Evolutionary conservation across 2,329 filamentous ascomycete species (phyloP).

Genomic region (Pestalotiopsis sp.): DNA sequence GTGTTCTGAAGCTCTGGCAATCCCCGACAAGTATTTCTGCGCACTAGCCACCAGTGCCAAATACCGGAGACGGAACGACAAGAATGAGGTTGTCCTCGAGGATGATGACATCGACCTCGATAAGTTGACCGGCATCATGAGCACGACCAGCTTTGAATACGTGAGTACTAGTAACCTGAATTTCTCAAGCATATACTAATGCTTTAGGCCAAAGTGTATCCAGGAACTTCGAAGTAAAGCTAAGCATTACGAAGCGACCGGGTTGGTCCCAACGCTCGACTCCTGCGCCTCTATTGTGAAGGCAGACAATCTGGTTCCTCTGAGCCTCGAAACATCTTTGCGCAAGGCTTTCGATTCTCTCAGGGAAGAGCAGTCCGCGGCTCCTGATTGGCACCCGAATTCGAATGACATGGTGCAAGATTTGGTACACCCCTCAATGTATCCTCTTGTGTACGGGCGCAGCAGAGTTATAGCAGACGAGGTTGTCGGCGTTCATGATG

Average conservation of each 20-base stretch:
- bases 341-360: conserved; percentile 40
- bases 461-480: conserved; percentile 37
- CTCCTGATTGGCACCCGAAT: conserved; percentile 58
- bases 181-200: background rate
- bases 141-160: conserved; percentile 23
- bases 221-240: conserved; percentile 54
- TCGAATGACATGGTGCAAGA: conserved; percentile 56
- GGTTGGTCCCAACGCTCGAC: conserved; percentile 47
- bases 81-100: background rate
- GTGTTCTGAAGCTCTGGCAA: conserved; percentile 29
- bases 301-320: conserved; percentile 47
- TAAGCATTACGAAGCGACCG: conserved; percentile 38
- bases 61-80: background rate
- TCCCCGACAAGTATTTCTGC: conserved; percentile 20
- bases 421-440: conserved; percentile 62
- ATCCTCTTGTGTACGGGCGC: conserved; percentile 52
- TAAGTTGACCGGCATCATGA: conserved; percentile 18
- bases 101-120: background rate
- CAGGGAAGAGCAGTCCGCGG: conserved; percentile 41
- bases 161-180: conserved; percentile 9
- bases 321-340: conserved; percentile 32
- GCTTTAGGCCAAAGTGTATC: conserved; percentile 30
- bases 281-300: conserved; percentile 47
- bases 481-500: conserved; percentile 25
- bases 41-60: background rate